Base-by-base conservation (phyloP, 1,139 yeast species). In the Yamadazyma sp. region DNA sequence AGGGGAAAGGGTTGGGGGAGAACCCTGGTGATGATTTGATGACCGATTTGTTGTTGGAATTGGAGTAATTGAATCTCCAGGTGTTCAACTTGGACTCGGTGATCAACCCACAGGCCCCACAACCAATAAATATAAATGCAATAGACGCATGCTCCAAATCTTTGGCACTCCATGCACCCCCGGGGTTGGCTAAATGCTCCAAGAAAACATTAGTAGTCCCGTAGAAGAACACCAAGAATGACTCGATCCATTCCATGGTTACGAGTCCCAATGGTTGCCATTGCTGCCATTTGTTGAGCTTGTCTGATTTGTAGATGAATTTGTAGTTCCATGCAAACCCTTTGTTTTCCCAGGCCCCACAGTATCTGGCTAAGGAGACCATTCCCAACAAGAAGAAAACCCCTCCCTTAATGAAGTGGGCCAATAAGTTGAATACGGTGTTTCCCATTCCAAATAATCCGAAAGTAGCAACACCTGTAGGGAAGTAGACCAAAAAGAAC, bases 371-470 rank as follows among this genome's bases (percentile, higher is more conserved):
- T 37, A 92, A 70, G 12, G 95, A 76, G 14, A 89, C 61, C 6
- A 91, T 45, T 9, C 98, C 98, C 37, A 85, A 69, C 2, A 75
- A 52, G 47, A 88, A 75, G 59, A 92, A 91, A 3, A 92, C 92
- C 11, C 94, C 95, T 43, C 98, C 98, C 62, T 92, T 92, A 59
- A 92, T 91, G 72, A 88, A 87, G 62, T 92, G 98, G 2, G 98
- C 98, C 45, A 91, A 73, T 40, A 92, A 64, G 55, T 87, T 89
- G 65, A 86, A 92, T 5, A 91, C 83, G 16, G 71, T 67, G 22
- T 55, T 59, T 5, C 79, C 89, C 60, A 77, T 64, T 25, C 96
- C 98, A 51, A 88, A 61, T 29, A 83, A 57, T 40, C 76, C 77
- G 37, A 86, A 84, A 2, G 87, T 82, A 5, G 89, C 89, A 26